Base-by-base conservation (phyloP, 2,329 filamentous ascomycete genomes). In the Magnaporthiopsis rhizophila region DNA sequence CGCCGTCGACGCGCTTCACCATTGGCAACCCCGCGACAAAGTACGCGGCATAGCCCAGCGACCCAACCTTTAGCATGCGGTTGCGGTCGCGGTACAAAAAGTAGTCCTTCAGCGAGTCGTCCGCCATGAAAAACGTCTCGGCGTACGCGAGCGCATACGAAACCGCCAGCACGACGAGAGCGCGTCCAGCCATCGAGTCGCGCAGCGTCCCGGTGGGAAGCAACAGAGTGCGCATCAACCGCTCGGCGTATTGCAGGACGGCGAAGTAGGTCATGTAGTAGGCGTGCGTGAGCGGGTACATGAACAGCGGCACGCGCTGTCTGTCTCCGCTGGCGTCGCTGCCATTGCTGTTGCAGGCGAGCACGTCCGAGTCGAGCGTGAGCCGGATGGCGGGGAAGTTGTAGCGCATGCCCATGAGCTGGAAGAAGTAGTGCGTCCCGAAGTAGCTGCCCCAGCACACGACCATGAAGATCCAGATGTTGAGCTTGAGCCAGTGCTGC, bases 351-450 rank as follows among this genome's bases (percentile, higher is more conserved):
- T 9, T 21, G 62, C 66, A 63, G 32, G 21, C 21, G 24, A 67
- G 60, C 36, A 67, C 13, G 24, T 65, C 59, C 11, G 66, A 66
- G 58, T 65, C 64, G 45, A 67, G 56, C 7, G 59, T 64, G 64
- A 64, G 64, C 6, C 7, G 36, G 26, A 64, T 64, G 59, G 24
- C 38, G 59, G 64, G 36, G 56, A 68, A 68, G n/a, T 64, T 57
- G 62, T 68, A 68, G 24, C 64, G 59, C 67, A 68, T 68, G 7
- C 64, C 64, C 67, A 68, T 68, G n/a, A 67, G 65, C n/a, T 67
- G 64, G 59, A 68, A 68, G 63, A 68, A 68, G 64, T 68, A 68
- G 45, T 65, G 63, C 21, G 67, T 65, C 1, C 67, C 67, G 32
- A 67, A 64, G 64, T 68, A 68, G 21, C 63, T 68, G 21, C 67